Percentiles rank a stretch among this genome's conserved stretches.
These are phyloP conservation scores for Mucor lusitanicus DNA, from an alignment of 371 early-diverging fungal species.

Conservation along the genomic window DNA sequence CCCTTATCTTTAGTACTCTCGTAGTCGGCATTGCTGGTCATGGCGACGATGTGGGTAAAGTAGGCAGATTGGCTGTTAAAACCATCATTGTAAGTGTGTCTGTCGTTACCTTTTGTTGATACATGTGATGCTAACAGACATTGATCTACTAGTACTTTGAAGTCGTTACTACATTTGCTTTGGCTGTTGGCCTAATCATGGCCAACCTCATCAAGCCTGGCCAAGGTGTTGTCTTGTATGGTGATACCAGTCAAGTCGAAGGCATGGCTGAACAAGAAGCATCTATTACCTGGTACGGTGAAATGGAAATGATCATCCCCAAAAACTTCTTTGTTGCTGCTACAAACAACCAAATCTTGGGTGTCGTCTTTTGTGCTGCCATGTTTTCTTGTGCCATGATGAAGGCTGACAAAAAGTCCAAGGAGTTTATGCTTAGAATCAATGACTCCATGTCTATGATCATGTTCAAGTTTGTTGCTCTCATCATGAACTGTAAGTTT, in stretches of 20 bases:
- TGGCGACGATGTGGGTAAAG: conserved; percentile 65
- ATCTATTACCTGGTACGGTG: conserved; percentile 58
- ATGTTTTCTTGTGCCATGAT: conserved; percentile 73
- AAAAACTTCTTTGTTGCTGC: conserved; percentile 56
- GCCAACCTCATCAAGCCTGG: conserved; percentile 75
- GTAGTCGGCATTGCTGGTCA: conserved; percentile 78
- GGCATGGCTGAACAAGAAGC: conserved; percentile 26
- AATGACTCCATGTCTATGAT: conserved; percentile 58
- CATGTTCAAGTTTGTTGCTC: conserved; percentile 72
- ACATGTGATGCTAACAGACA: not conserved
- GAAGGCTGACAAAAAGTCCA: conserved; percentile 51
- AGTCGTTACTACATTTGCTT: conserved; percentile 68
- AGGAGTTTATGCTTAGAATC: conserved; percentile 59
- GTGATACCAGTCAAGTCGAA: conserved; percentile 21
- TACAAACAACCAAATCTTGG: conserved; percentile 55
- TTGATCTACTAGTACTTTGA: conserved; percentile 56
- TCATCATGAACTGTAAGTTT: conserved; percentile 62
- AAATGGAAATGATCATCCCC: conserved; percentile 61
- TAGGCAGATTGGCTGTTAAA: conserved; percentile 72
- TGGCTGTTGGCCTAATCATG: conserved; percentile 69
- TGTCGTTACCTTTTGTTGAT: not conserved
- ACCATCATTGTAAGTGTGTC: conserved; percentile 49
- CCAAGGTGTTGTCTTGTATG: conserved; percentile 25
- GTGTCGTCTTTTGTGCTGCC: conserved; percentile 68
- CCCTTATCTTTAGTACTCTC: conserved; percentile 61